Conservation (phyloP, 352 stramenopile genomes). For the Globisporangium uncinulatum region DNA sequence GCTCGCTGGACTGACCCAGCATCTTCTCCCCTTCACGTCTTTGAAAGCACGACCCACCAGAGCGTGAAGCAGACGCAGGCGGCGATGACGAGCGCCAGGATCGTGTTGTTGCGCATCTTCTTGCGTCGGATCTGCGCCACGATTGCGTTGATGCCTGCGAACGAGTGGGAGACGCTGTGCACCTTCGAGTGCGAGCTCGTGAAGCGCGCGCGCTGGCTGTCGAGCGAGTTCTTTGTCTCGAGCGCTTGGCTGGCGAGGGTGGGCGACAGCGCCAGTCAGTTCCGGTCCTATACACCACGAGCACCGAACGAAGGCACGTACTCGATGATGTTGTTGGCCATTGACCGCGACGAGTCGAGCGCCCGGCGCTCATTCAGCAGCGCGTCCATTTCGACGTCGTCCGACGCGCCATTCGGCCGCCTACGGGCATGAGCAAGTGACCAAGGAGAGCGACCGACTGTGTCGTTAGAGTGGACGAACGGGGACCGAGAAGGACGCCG, state of each 20-base stretch:
- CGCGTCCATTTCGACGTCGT: slow-evolving; percentile 72
- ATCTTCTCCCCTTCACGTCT: slow-evolving; percentile 27
- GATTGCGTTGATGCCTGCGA: slow-evolving; percentile 93
- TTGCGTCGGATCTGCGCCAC: slow-evolving; percentile 96
- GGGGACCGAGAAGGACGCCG: not conserved
- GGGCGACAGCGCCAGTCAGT: slow-evolving; percentile 20
- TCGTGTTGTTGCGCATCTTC: slow-evolving; percentile 96
- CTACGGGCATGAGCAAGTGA: slow-evolving; percentile 12
- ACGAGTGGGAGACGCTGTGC: slow-evolving; percentile 82
- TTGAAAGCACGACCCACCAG: slow-evolving; percentile 89
- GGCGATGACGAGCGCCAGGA: slow-evolving; percentile 95
- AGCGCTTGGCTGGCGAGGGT: slow-evolving; percentile 53
- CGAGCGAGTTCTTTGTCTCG: slow-evolving; percentile 81
- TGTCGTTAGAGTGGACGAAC: not conserved
- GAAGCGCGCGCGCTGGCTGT: slow-evolving; percentile 88
- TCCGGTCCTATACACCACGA: not conserved
- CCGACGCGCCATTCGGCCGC: slow-evolving; percentile 32
- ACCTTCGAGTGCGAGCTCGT: slow-evolving; percentile 81
- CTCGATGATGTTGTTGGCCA: slow-evolving; percentile 83
- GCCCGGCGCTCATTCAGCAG: slow-evolving; percentile 75
- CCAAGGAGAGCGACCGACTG: not conserved
- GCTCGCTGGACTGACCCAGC: too few species aligned
- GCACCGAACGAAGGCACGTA: slow-evolving; percentile 13
- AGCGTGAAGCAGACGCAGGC: slow-evolving; percentile 96
- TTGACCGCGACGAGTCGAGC: slow-evolving; percentile 74